A percentile compares a stretch with the other conserved stretches of the same genome.
phyloP scores from a whole-genome alignment of 2,329 filamentous ascomycete species.

The Parafenestella ontariensis region DNA sequence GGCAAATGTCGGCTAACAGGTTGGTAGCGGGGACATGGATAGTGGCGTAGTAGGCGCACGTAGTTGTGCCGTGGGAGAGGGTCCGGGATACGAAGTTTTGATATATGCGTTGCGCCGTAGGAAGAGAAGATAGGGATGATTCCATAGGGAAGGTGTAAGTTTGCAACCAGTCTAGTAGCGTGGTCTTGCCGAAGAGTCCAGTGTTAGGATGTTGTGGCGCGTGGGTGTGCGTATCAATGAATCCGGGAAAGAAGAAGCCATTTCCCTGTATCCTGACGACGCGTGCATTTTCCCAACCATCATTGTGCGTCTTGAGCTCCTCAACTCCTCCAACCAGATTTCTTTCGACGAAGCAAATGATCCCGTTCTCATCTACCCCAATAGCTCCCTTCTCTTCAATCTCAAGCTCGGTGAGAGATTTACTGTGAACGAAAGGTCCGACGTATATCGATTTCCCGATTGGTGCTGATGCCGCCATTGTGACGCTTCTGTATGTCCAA shows the following conservation, averaged over 20 bases:
- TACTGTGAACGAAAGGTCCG: slow-evolving; percentile 68
- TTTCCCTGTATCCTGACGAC: slow-evolving; percentile 51
- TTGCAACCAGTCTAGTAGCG: slow-evolving; percentile 90
- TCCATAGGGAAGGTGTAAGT: slow-evolving; percentile 96
- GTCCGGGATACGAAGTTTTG: slow-evolving; percentile 78
- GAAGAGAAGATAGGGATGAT: slow-evolving; percentile 70
- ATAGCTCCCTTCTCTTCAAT: slow-evolving; percentile 56
- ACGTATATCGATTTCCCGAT: slow-evolving; percentile 58
- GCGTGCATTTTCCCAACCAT: slow-evolving; percentile 51
- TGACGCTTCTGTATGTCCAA: background rate
- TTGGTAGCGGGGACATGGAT: slow-evolving; percentile 89
- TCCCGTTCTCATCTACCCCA: slow-evolving; percentile 61
- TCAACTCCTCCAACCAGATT: slow-evolving; percentile 29
- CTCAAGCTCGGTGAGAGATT: slow-evolving; percentile 57
- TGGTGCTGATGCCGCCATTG: slow-evolving; percentile 39
- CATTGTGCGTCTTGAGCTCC: slow-evolving; percentile 31
- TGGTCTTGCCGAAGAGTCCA: slow-evolving; percentile 92
- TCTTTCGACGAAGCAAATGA: slow-evolving; percentile 57
- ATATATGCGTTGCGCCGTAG: slow-evolving; percentile 75
- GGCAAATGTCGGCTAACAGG: slow-evolving; percentile 82
- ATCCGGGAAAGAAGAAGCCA: slow-evolving; percentile 84
- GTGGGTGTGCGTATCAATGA: slow-evolving; percentile 94
- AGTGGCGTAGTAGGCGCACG: slow-evolving; percentile 93
- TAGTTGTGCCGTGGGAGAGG: slow-evolving; percentile 89
- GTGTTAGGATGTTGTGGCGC: slow-evolving; percentile 94